Percentiles rank a stretch among this genome's conserved stretches.
Evolutionary conservation across 1,284 basidiomycete species (phyloP).

Genomic region (Trametes versicolor): DNA sequence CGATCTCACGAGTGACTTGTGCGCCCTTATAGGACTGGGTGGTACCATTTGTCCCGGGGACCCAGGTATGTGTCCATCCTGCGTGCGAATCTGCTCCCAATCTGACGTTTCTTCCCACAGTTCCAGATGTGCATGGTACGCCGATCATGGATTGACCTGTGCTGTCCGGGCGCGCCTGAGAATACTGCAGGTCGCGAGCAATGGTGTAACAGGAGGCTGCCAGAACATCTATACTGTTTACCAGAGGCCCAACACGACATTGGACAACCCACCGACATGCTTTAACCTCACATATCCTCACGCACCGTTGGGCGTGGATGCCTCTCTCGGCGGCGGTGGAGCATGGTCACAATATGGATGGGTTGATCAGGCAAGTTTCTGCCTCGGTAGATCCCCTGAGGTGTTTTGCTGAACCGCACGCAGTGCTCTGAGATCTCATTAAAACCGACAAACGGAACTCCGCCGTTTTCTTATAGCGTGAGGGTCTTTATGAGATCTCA

Average conservation of each 20-base stretch:
- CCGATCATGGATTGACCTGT: neutral
- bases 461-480: conserved; percentile 67
- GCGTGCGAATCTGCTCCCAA: neutral
- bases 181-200: conserved; percentile 56
- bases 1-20: conserved; percentile 10
- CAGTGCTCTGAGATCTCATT: conserved; percentile 66
- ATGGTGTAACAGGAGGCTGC: conserved; percentile 68
- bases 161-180: too few species aligned
- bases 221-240: conserved; percentile 64
- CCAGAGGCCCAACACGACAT: conserved; percentile 46
- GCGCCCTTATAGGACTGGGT: conserved; percentile 56
- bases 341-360: conserved; percentile 66
- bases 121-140: conserved; percentile 75
- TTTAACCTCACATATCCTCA: conserved; percentile 58
- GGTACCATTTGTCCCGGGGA: conserved; percentile 66
- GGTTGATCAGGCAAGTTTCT: conserved; percentile 56
- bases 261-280: conserved; percentile 49
- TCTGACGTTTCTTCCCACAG: conserved; percentile 39
- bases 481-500: conserved; percentile 1
- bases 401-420: neutral
- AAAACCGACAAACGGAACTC: conserved; percentile 63
- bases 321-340: conserved; percentile 54
- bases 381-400: neutral
- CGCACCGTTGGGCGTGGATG: conserved; percentile 54
- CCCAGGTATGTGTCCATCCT: conserved; percentile 49